Conservation (phyloP, 2,329 filamentous ascomycete species). For the Helotiales sp. region DNA sequence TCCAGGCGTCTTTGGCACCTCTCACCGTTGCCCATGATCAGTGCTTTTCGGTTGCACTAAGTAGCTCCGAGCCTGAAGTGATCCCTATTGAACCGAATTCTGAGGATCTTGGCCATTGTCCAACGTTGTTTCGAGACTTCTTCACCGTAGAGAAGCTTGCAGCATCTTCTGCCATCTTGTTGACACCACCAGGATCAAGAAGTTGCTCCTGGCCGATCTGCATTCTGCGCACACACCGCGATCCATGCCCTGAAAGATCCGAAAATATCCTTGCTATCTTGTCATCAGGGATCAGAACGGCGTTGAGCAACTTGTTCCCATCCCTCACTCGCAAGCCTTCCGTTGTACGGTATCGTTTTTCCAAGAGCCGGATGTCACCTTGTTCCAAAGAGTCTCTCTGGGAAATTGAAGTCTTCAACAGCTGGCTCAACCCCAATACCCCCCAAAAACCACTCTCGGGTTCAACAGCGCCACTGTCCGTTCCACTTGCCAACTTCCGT, state of each 20-base stretch:
- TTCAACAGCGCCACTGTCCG: conserved; percentile 3
- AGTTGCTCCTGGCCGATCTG: conserved; percentile 4
- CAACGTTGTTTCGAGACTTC: neutral
- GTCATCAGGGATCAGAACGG: neutral
- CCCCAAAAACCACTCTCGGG: neutral
- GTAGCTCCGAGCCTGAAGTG: neutral
- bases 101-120: neutral
- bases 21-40: neutral
- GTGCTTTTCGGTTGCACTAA: neutral
- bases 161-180: neutral
- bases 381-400: neutral
- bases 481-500: conserved; percentile 11
- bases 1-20: neutral
- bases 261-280: conserved; percentile 7
- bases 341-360: neutral
- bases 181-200: neutral
- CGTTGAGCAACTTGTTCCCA: conserved; percentile 1
- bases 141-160: neutral
- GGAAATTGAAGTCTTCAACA: neutral
- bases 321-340: neutral
- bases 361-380: neutral
- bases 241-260: conserved; percentile 10
- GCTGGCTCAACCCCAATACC: conserved; percentile 2
- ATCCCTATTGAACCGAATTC: neutral
- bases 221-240: conserved; percentile 10